Evolutionary conservation across 345 rosid species (phyloP), one percentile per base, ranked within the genome.

Genomic region (Hirschfeldia incana): DNA sequence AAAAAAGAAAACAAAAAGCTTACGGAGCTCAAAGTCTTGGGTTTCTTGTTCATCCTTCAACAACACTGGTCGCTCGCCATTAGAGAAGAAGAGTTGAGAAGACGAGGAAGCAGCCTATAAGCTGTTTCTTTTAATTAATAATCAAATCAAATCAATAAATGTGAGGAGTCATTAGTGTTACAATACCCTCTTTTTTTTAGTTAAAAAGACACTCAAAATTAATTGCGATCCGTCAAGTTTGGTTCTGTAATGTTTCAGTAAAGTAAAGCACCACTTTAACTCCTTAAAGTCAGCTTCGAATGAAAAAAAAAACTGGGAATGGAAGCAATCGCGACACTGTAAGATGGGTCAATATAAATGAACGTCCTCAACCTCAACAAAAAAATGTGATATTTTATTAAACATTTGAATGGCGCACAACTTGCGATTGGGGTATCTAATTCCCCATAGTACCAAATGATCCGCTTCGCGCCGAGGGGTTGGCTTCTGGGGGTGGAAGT

Each of bases 11-110:
- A 46, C 30, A 26, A 21, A 21, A 37, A 60, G 39, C 83, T 80
- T 74, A 80, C 83, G 60, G 79, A 80, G 76, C 62, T 74, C 79
- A 36, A 69, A 74, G 21, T 74, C 67, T 69, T 80, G 71, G n/a
- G 51, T 69, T 80, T 74, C 69, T 80, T 74, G 67, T 73, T 73
- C 69, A 78, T 67, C 16, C 36, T 59, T 78, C 63, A 59, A 59
- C 15, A 66, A 67, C 29, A 73, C 57, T 46, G 61, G 36, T 26
- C 28, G 33, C 17, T 26, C 28, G 33, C 17, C 17, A 37, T n/a
- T 73, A 73, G 66, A 30, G 39, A 30, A 6, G 11, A 62, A 4
- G 66, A 62, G 21, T 73, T 62, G 66, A 30, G 39, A 30, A 6
- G 11, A 62, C 8, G 66, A 62, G 21, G 66, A 62, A 62, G 37